phyloP scores from a whole-genome alignment of 352 stramenopile genomes.

The Phytopythium litorale region DNA sequence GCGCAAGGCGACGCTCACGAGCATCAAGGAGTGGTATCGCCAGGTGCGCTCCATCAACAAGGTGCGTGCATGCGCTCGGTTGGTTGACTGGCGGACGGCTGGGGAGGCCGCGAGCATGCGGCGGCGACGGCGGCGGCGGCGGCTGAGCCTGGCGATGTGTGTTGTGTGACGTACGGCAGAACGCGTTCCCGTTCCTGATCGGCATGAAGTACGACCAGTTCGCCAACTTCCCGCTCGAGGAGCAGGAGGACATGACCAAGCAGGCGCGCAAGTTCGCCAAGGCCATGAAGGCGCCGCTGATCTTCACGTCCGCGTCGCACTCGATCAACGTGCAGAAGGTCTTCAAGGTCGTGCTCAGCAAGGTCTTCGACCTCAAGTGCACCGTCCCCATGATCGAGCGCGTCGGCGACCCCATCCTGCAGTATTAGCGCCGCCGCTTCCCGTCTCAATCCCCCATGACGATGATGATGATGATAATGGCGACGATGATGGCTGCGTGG shows the following conservation, averaged over 20 bases:
- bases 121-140: no score
- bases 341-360: constrained; percentile 93
- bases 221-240: constrained; percentile 84
- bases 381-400: constrained; percentile 92
- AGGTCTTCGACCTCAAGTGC: constrained; percentile 93
- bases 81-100: no score
- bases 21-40: constrained; percentile 92
- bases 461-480: no score
- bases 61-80: constrained; percentile 22
- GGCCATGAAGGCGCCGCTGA: constrained; percentile 93
- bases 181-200: constrained; percentile 91
- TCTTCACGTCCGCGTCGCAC: constrained; percentile 92
- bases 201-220: constrained; percentile 96
- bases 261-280: constrained; percentile 94
- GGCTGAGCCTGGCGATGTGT: no score
- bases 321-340: constrained; percentile 96
- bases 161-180: no score
- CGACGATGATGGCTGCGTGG: background rate
- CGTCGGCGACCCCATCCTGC: constrained; percentile 89
- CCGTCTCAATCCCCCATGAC: background rate
- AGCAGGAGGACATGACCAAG: constrained; percentile 94
- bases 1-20: constrained; percentile 89
- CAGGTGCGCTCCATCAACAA: constrained; percentile 91
- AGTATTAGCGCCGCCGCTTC: constrained; percentile 50
- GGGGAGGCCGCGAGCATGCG: no score